Evolutionary conservation across 1,284 basidiomycete species (phyloP).

Genomic region (Leccinum fallax): DNA sequence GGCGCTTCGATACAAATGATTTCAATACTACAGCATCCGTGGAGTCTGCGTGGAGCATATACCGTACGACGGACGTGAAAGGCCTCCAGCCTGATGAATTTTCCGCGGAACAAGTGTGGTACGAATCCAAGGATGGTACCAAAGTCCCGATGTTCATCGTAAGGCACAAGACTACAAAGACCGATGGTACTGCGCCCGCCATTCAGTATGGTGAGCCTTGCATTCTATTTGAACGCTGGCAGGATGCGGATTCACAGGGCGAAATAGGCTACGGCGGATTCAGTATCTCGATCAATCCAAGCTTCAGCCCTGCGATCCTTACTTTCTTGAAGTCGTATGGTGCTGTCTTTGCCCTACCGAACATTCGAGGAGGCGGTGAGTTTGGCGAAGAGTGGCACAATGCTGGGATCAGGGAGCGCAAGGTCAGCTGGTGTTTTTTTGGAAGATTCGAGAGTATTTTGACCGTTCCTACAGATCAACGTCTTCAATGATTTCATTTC

Average conservation of each 20-base stretch:
- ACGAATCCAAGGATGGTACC: conserved; percentile 79
- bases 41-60: conserved; percentile 59
- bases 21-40: conserved; percentile 38
- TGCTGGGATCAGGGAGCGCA: conserved; percentile 69
- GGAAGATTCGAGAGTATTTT: not conserved
- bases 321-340: conserved; percentile 79
- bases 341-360: conserved; percentile 73
- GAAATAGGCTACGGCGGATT: conserved; percentile 76
- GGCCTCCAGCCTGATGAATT: conserved; percentile 77
- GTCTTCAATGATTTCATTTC: conserved; percentile 83
- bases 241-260: conserved; percentile 1
- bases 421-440: conserved; percentile 46
- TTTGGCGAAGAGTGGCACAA: conserved; percentile 84
- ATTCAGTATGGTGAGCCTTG: conserved; percentile 70
- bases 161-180: conserved; percentile 67
- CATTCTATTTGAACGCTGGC: not conserved
- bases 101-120: conserved; percentile 77
- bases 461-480: conserved; percentile 51
- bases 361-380: conserved; percentile 83
- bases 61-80: conserved; percentile 61
- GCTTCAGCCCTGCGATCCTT: conserved; percentile 73
- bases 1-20: conserved; percentile 59
- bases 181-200: conserved; percentile 78
- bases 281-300: conserved; percentile 70
- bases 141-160: conserved; percentile 88